Evolutionary conservation across 2,329 filamentous ascomycete genomes (phyloP), one percentile per base, ranked within the genome.

Genomic region (Pseudogymnoascus sp.): DNA sequence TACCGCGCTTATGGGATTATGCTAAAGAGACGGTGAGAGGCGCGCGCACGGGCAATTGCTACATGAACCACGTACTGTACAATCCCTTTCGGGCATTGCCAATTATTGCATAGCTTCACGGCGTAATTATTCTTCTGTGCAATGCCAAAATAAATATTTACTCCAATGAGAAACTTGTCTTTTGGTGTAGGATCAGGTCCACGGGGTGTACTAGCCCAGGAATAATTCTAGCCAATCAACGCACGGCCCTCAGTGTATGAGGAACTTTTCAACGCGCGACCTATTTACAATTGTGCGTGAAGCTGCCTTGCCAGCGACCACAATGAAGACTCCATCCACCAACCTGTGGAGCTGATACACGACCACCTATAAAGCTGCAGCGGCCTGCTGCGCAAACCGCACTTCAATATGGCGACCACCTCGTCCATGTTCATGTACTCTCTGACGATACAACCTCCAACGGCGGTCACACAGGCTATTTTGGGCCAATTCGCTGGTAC

Each of bases 391-490:
- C 66, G 66, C 64, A 31, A 47, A 50, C 60, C 59, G 62, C 64
- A 39, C n/a, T 59, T 66, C 67, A 71, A 63, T 33, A 97, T 97
- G 94, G 93, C 94, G 79, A 96, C 92, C 74, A 97, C 93, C 64
- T 97, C 92, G 67, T 93, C 93, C 75, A 96, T 97, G 91, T 97
- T 97, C 75, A 87, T 99, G 79, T 99, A 99, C 79, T 94, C 91
- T 71, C 82, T 99, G 79, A 97, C 94, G 68, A 87, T 99, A 71
- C 92, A 97, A 77, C 88, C 90, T 69, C 90, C 94, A 35, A 92
- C 92, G 67, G 89, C 91, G 63, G 86, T 96, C 71, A 92, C 88
- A 59, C 89, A 96, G 77, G 92, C 94, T 66, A 88, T 97, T 67
- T 83, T 96, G 63, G 95, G 94, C 69, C 93, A 97, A 78, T 97